phyloP scores from a whole-genome alignment of 306 rosid species.

The Vicia villosa region DNA sequence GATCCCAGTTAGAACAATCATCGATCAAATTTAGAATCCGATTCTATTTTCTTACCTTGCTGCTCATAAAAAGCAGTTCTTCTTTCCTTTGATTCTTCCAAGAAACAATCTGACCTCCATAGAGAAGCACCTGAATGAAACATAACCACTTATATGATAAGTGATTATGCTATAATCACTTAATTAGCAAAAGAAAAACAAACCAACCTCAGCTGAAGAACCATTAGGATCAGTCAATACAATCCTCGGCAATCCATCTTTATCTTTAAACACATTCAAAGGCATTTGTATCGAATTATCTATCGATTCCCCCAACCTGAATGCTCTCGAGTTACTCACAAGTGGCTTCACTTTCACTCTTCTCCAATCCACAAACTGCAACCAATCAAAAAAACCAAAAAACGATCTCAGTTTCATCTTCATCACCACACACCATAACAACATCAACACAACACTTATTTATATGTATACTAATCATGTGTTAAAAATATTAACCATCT shows the following conservation, averaged over 20 bases:
- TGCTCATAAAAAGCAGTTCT: conserved; percentile 76
- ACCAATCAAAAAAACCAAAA: conserved; percentile 35
- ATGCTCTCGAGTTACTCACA: conserved; percentile 38
- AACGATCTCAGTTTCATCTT: conserved; percentile 30
- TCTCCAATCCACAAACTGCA: conserved; percentile 50
- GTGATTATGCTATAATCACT: too few species aligned
- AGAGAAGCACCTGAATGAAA: conserved; percentile 62
- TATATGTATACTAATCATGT: neutral
- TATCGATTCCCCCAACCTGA: conserved; percentile 35
- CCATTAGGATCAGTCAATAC: conserved; percentile 65
- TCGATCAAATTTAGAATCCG: too few species aligned
- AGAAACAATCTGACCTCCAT: conserved; percentile 76
- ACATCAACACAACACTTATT: neutral
- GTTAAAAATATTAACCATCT: too few species aligned
- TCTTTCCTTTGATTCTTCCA: conserved; percentile 78
- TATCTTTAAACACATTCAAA: conserved; percentile 50
- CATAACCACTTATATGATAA: too few species aligned
- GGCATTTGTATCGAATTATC: conserved; percentile 49
- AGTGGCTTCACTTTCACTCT: conserved; percentile 55
- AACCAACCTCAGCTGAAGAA: conserved; percentile 66
- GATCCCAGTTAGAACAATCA: neutral
- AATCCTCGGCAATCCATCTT: conserved; percentile 57
- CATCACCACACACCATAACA: conserved; percentile 29
- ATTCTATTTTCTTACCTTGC: conserved; percentile 50
- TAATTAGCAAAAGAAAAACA: neutral